These are phyloP conservation scores for Trametes pubescens DNA, from an alignment of 1,284 basidiomycete genomes.

Conservation along the genomic window DNA sequence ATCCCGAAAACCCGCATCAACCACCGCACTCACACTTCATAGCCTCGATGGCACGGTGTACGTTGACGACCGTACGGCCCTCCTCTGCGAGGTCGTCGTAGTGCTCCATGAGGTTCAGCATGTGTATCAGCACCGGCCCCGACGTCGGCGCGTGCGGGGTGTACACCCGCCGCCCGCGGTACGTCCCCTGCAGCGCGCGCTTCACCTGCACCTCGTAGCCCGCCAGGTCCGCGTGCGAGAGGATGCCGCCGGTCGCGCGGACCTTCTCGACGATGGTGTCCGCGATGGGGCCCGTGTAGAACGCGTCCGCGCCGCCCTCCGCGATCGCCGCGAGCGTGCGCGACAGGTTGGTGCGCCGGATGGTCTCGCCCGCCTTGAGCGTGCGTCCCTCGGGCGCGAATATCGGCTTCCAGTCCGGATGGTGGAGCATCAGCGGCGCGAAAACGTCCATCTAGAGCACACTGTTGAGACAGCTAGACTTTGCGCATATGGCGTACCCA, in stretches of 20 bases:
- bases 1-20: background rate
- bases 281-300: conserved; percentile 84
- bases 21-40: conserved; percentile 67
- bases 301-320: conserved; percentile 72
- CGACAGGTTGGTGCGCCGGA: conserved; percentile 74
- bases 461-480: background rate
- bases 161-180: conserved; percentile 82
- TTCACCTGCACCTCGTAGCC: conserved; percentile 77
- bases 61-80: conserved; percentile 62
- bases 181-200: conserved; percentile 80
- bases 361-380: conserved; percentile 77
- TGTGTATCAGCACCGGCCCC: conserved; percentile 81
- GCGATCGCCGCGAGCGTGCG: conserved; percentile 74
- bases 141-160: conserved; percentile 86
- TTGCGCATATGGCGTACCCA: background rate
- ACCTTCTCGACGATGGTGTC: conserved; percentile 76
- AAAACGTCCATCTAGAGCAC: conserved; percentile 49
- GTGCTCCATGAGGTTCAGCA: conserved; percentile 81
- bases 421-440: conserved; percentile 72
- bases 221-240: conserved; percentile 75
- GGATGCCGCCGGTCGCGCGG: conserved; percentile 76
- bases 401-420: conserved; percentile 80
- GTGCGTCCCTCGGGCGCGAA: conserved; percentile 84
- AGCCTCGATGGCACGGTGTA: conserved; percentile 79
- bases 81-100: conserved; percentile 60